phyloP scores from a whole-genome alignment of 768 basidiomycete species.

The Erythrobasidium yunnanense region DNA sequence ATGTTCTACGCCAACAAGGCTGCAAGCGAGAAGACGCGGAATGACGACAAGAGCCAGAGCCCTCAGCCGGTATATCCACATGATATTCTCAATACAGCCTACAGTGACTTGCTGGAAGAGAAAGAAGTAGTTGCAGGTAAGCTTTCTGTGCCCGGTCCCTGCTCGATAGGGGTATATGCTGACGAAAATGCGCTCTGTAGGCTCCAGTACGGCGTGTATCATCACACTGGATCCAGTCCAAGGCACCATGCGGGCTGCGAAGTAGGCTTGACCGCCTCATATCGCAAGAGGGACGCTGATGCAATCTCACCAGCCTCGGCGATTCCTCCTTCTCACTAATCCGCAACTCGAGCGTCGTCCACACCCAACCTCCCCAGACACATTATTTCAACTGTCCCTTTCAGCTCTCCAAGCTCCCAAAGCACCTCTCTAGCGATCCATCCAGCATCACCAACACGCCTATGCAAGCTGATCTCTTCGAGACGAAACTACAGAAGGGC shows the following conservation, averaged over 20 bases:
- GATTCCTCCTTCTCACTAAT: constrained; percentile 24
- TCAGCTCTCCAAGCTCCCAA: constrained; percentile 23
- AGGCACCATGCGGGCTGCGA: constrained; percentile 6
- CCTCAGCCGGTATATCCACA: constrained; percentile 18
- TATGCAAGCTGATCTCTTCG: constrained; percentile 16
- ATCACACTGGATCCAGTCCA: neutral
- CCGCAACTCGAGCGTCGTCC: constrained; percentile 18
- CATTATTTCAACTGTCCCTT: constrained; percentile 25
- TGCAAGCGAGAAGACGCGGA: neutral
- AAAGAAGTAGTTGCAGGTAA: constrained; percentile 17
- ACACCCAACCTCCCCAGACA: constrained; percentile 15
- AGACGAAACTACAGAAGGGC: constrained; percentile 14
- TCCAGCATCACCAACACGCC: constrained; percentile 7
- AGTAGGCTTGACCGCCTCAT: neutral
- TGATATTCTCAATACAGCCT: neutral
- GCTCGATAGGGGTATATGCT: no score
- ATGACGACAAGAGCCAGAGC: neutral
- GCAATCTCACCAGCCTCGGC: constrained; percentile 7
- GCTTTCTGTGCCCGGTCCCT: neutral
- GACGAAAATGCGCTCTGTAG: neutral
- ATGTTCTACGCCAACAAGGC: constrained; percentile 50
- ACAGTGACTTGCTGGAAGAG: neutral
- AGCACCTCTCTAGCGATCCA: neutral
- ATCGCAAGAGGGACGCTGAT: neutral
- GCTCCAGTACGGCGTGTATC: constrained; percentile 18